Evolutionary conservation across 2,329 filamentous ascomycete species (phyloP).

Genomic region (Grosmannia huntii): DNA sequence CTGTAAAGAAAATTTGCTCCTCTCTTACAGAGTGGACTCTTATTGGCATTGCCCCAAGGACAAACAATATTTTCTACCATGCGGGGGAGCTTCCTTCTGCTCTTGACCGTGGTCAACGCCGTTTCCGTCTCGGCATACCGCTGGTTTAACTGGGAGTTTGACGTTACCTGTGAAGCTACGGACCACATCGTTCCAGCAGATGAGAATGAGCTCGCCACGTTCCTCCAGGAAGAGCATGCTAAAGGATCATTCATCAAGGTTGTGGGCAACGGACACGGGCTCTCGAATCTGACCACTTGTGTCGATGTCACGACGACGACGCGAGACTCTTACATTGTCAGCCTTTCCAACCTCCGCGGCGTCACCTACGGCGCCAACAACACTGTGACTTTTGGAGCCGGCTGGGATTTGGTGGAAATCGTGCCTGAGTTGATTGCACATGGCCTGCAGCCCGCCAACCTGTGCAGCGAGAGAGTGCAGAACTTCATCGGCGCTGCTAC

Average conservation of each 20-base stretch:
- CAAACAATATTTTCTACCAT: neutral
- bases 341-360: neutral
- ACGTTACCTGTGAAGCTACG: neutral
- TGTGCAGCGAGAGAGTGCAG: neutral
- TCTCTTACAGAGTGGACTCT: too few relatives aligned
- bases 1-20: neutral
- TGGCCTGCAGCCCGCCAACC: neutral
- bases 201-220: neutral
- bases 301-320: neutral
- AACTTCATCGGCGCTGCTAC: neutral
- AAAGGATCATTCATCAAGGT: neutral
- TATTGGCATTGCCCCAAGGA: neutral
- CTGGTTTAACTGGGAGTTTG: slow-evolving; percentile 1
- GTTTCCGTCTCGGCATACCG: neutral
- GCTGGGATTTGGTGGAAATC: neutral
- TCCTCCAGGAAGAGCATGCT: neutral
- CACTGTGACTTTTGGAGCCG: neutral
- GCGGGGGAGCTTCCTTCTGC: neutral
- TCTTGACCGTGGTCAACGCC: neutral
- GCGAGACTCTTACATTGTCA: neutral
- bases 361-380: neutral
- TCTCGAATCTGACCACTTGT: neutral
- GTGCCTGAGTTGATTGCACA: neutral
- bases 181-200: neutral
- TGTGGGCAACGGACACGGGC: neutral